Evolutionary conservation across 2,329 filamentous ascomycete genomes (phyloP).

Genomic region (Xylaria sp.): DNA sequence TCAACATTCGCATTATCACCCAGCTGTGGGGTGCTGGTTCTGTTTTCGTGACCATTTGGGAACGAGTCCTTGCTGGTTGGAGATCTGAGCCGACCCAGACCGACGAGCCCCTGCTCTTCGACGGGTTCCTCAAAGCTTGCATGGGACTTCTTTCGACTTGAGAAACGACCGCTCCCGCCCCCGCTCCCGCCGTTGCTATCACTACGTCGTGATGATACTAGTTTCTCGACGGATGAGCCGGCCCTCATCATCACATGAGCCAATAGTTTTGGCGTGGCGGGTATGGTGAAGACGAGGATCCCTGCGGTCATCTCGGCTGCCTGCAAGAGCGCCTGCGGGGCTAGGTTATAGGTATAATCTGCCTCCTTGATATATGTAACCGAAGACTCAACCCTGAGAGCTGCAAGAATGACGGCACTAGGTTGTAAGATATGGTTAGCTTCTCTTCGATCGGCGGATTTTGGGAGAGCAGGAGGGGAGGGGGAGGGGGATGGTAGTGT

Average conservation of each 20-base stretch:
- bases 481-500: too few relatives aligned
- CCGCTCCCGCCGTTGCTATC: constrained; percentile 9
- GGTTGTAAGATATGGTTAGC: constrained; percentile 15
- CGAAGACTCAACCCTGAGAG: constrained; percentile 20
- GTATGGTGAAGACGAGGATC: constrained; percentile 29
- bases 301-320: constrained; percentile 31
- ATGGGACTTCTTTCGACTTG: constrained; percentile 7
- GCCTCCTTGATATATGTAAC: constrained; percentile 18
- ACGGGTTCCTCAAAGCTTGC: constrained; percentile 11
- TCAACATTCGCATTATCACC: neutral
- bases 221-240: constrained; percentile 5
- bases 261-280: constrained; percentile 14
- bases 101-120: constrained; percentile 19
- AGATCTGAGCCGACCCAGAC: constrained; percentile 3
- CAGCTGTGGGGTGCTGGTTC: neutral
- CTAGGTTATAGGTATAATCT: constrained; percentile 29
- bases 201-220: neutral
- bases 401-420: constrained; percentile 25
- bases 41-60: neutral
- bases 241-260: constrained; percentile 4
- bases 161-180: constrained; percentile 6
- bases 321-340: constrained; percentile 21
- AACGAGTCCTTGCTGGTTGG: constrained; percentile 7
- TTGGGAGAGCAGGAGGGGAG: constrained; percentile 1
- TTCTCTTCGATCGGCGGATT: constrained; percentile 20